These are phyloP conservation scores for Sabuloglossum arenarium DNA, from an alignment of 495 filamentous ascomycete genomes.

Conservation along the genomic window DNA sequence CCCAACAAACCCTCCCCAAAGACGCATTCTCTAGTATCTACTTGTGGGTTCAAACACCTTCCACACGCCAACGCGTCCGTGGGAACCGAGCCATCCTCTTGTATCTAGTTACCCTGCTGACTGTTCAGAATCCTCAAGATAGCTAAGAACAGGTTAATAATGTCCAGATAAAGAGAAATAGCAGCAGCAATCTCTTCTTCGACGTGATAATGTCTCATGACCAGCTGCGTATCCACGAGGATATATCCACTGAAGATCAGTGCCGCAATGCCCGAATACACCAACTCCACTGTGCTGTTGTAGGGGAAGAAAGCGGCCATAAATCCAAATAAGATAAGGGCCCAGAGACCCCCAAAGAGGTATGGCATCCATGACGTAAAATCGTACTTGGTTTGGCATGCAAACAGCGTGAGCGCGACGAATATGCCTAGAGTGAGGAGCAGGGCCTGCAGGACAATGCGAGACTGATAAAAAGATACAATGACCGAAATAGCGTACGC, in stretches of 20 bases:
- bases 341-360: conserved; percentile 77
- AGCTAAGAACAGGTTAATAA: conserved; percentile 89
- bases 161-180: conserved; percentile 86
- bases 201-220: conserved; percentile 87
- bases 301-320: conserved; percentile 68
- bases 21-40: background rate
- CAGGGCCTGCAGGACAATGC: conserved; percentile 75
- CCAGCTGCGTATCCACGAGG: conserved; percentile 84
- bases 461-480: conserved; percentile 63
- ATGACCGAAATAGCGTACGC: conserved; percentile 87
- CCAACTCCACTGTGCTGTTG: conserved; percentile 55
- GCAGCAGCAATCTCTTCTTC: conserved; percentile 97
- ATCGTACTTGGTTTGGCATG: conserved; percentile 96
- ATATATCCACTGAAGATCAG: conserved; percentile 88
- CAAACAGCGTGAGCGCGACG: conserved; percentile 77
- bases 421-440: conserved; percentile 86
- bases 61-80: background rate
- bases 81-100: background rate
- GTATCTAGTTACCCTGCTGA: conserved; percentile 62
- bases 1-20: background rate
- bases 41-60: background rate
- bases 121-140: conserved; percentile 82
- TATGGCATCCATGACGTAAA: conserved; percentile 95
- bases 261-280: conserved; percentile 61
- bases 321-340: conserved; percentile 79